These are phyloP conservation scores for Melocanna baccifera DNA, from an alignment of 176 grass and related monocot genomes.

Conservation along the genomic window DNA sequence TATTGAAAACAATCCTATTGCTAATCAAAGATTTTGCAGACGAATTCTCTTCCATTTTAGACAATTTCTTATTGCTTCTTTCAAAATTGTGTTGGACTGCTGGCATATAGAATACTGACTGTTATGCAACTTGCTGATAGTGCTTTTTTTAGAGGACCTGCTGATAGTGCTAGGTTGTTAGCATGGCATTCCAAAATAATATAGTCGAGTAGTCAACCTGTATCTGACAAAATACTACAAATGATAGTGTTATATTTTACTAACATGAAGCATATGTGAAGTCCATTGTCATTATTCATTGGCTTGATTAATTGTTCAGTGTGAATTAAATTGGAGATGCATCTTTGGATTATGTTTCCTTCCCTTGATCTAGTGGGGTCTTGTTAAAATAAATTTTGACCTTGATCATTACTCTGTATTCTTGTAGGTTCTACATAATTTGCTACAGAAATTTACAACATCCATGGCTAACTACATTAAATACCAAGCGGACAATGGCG, in stretches of 20 bases:
- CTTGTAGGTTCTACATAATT: constrained; percentile 80
- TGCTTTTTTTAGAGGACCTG: constrained; percentile 4
- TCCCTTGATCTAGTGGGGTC: not conserved
- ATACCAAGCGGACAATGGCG: constrained; percentile 93
- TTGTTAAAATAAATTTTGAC: constrained; percentile 15
- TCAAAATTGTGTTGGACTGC: not conserved
- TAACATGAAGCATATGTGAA: not conserved
- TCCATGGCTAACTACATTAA: constrained; percentile 84
- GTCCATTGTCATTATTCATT: not conserved
- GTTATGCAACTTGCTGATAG: not conserved
- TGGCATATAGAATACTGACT: not conserved
- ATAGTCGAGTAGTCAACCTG: not conserved
- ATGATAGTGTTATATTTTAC: not conserved
- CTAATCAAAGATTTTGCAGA: not conserved
- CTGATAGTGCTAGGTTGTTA: constrained; percentile 8
- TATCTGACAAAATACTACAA: not conserved
- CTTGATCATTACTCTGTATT: not conserved
- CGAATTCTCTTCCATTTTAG: constrained; percentile 9
- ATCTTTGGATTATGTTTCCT: not conserved
- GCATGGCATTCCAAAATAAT: not conserved
- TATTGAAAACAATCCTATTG: constrained; percentile 32
- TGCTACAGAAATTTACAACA: constrained; percentile 75
- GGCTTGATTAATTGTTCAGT: not conserved
- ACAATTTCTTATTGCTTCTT: not conserved
- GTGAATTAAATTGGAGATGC: not conserved